phyloP scores from a whole-genome alignment of 2,329 filamentous ascomycete species.

The Fusarium secorum region DNA sequence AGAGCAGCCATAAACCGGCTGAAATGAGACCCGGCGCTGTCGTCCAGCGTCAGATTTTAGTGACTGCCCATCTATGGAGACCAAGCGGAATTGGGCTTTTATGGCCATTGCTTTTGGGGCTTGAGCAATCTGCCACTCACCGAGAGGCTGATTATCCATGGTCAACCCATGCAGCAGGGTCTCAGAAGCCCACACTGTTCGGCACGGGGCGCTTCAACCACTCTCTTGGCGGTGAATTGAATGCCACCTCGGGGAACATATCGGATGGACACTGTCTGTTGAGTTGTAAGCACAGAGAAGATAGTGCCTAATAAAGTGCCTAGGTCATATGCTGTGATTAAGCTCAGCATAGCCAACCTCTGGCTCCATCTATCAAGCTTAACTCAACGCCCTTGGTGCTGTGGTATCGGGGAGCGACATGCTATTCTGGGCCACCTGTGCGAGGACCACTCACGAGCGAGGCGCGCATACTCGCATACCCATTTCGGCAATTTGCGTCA shows the following conservation, averaged over 20 bases:
- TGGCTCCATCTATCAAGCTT: not conserved
- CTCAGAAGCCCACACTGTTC: constrained; percentile 1
- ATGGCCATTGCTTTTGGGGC: not conserved
- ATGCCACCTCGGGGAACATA: not conserved
- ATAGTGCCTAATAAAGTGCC: not conserved
- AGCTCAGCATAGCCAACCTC: not conserved
- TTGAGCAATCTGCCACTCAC: constrained; percentile 2
- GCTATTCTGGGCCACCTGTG: constrained; percentile 20
- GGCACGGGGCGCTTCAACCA: constrained; percentile 2
- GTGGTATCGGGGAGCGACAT: not conserved
- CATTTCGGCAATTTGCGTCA: constrained; percentile 1
- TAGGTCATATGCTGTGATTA: not conserved
- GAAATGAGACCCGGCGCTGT: not conserved
- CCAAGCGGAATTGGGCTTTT: constrained; percentile 2
- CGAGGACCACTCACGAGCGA: constrained; percentile 11
- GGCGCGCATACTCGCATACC: not conserved
- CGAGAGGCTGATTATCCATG: not conserved
- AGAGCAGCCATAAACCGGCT: not conserved
- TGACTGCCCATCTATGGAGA: not conserved
- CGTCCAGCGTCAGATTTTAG: constrained; percentile 30
- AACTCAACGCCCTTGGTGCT: not conserved
- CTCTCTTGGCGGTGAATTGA: constrained; percentile 23
- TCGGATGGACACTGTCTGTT: not conserved
- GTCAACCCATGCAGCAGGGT: not conserved
- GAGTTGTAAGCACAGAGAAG: not conserved